phyloP scores from a whole-genome alignment of 257 asterid genomes.

The Solanum commersonii region DNA sequence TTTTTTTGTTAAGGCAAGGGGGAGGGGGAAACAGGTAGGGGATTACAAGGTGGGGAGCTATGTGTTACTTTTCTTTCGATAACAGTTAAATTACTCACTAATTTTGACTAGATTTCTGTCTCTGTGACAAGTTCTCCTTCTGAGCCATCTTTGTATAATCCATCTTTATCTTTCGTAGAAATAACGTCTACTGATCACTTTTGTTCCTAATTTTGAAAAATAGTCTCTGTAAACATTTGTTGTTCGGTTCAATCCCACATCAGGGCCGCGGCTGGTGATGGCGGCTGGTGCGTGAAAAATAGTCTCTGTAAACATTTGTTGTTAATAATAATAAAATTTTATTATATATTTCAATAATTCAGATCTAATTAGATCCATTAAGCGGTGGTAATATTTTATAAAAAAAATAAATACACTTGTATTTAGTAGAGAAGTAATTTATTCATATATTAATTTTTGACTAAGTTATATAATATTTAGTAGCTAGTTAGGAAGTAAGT shows the following conservation, averaged over 20 bases:
- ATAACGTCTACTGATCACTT: not conserved
- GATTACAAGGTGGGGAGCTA: not conserved
- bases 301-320: no score
- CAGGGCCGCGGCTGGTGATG: not conserved
- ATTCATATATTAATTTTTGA: not conserved
- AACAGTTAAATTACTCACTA: not conserved
- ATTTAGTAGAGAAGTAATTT: no score
- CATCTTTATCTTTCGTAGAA: not conserved
- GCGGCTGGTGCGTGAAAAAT: not conserved
- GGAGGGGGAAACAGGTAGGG: not conserved
- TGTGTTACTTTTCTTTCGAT: not conserved
- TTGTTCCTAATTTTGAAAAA: not conserved
- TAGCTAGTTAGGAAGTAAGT: not conserved
- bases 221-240: not conserved
- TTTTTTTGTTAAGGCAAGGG: not conserved
- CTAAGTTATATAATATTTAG: no score
- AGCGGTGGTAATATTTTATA: no score
- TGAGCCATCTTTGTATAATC: not conserved
- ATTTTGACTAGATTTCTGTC: not conserved
- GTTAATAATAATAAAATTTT: not conserved
- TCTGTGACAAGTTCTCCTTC: not conserved
- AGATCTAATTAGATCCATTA: no score
- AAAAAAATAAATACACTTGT: no score
- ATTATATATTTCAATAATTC: accelerated
- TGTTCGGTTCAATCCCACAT: not conserved